A percentile compares a stretch with the other conserved stretches of the same genome.
These are phyloP conservation scores for Phaeophleospora eucalypticola DNA, from an alignment of 2,329 filamentous ascomycete species.

Conservation along the genomic window DNA sequence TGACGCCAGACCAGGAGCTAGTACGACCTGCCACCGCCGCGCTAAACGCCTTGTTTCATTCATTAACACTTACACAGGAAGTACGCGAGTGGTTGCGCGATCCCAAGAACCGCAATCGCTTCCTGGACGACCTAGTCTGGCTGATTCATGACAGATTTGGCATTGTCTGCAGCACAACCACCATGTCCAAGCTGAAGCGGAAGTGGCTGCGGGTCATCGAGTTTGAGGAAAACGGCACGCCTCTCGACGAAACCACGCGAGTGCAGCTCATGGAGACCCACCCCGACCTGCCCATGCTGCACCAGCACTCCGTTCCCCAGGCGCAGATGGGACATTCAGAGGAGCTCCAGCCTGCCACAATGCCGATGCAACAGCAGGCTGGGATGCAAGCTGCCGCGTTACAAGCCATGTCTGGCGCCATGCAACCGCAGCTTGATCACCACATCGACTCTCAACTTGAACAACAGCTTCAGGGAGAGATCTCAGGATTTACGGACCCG, in stretches of 20 bases:
- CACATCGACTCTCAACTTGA: slow-evolving; percentile 13
- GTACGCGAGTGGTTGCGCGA: slow-evolving; percentile 31
- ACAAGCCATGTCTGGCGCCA: not conserved
- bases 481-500: not conserved
- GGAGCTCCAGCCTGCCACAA: not conserved
- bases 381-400: slow-evolving; percentile 1
- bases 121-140: slow-evolving; percentile 33
- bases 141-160: slow-evolving; percentile 33
- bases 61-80: slow-evolving; percentile 20
- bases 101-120: slow-evolving; percentile 30
- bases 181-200: slow-evolving; percentile 34
- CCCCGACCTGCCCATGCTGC: slow-evolving; percentile 24
- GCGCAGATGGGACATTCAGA: slow-evolving; percentile 6
- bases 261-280: slow-evolving; percentile 26
- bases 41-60: not conserved
- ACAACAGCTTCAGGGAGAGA: slow-evolving; percentile 7
- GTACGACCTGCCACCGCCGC: slow-evolving; percentile 17
- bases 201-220: slow-evolving; percentile 34
- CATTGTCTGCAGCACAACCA: slow-evolving; percentile 33
- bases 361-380: slow-evolving; percentile 2
- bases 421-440: slow-evolving; percentile 4
- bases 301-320: slow-evolving; percentile 5
- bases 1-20: slow-evolving; percentile 31
- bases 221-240: slow-evolving; percentile 28
- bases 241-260: slow-evolving; percentile 26